Evolutionary conservation across 2,329 filamentous ascomycete genomes (phyloP).

Genomic region (Scopulariopsis brevicaulis): DNA sequence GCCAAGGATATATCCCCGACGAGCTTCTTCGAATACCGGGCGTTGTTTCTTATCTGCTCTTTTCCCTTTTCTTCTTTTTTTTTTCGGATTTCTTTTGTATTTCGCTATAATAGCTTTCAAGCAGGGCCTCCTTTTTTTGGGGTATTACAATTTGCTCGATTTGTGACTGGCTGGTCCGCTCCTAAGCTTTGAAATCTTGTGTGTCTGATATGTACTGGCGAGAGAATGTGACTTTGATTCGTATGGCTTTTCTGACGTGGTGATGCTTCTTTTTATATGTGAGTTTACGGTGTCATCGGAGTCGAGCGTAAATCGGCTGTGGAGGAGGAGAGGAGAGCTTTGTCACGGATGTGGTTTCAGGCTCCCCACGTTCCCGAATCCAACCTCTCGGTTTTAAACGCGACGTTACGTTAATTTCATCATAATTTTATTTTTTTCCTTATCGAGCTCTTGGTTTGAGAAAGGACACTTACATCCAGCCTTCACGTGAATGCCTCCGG

Average conservation of each 20-base stretch:
- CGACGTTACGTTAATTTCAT: background rate
- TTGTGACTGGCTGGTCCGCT: too few species aligned
- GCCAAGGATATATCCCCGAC: background rate
- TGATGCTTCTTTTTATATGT: background rate
- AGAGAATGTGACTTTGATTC: background rate
- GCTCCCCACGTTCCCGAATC: background rate
- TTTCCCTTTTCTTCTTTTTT: background rate
- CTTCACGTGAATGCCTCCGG: background rate
- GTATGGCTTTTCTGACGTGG: too few species aligned
- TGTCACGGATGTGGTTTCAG: background rate
- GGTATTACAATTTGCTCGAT: too few species aligned
- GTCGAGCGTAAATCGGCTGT: background rate
- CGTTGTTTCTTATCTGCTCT: background rate
- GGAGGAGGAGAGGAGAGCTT: background rate
- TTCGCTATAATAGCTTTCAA: background rate
- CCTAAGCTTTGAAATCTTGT: too few species aligned
- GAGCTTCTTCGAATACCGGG: background rate
- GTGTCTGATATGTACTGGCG: background rate
- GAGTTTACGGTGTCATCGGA: background rate
- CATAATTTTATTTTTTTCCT: background rate
- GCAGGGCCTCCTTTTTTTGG: too few species aligned
- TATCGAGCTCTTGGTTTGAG: background rate
- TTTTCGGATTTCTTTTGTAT: background rate
- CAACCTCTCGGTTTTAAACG: background rate
- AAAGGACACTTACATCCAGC: background rate